These are phyloP conservation scores for Phytophthora gonapodyides DNA, from an alignment of 352 stramenopile genomes.

Conservation along the genomic window DNA sequence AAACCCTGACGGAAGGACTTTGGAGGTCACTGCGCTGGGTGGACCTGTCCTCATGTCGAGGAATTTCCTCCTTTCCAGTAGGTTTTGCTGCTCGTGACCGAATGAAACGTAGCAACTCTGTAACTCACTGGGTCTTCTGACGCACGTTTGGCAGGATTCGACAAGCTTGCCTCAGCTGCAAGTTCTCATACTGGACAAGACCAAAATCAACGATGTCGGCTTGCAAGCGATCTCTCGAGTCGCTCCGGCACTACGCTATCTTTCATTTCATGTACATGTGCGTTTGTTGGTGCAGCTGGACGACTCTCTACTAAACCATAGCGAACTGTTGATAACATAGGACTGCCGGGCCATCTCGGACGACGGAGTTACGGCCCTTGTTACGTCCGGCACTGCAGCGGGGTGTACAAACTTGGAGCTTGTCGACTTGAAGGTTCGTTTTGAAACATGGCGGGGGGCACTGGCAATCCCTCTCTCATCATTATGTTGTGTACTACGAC, in stretches of 20 bases:
- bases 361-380: constrained; percentile 45
- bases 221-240: constrained; percentile 41
- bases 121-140: not conserved
- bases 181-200: constrained; percentile 72
- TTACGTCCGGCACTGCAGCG: constrained; percentile 20
- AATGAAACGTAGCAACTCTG: constrained; percentile 4
- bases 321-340: constrained; percentile 21
- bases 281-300: not conserved
- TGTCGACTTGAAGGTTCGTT: constrained; percentile 66
- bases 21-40: constrained; percentile 46
- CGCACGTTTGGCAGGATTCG: constrained; percentile 24
- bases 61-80: constrained; percentile 51
- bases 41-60: constrained; percentile 58
- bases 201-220: constrained; percentile 49
- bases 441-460: no score
- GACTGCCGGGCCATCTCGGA: constrained; percentile 63
- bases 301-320: no score
- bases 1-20: constrained; percentile 35
- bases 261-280: constrained; percentile 63
- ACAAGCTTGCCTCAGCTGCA: constrained; percentile 43
- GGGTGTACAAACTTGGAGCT: constrained; percentile 49
- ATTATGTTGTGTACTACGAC: not conserved
- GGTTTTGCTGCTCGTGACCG: not conserved
- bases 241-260: constrained; percentile 50
- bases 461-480: not conserved